Evolutionary conservation across 768 basidiomycete genomes (phyloP).

Genomic region (Phaffia tasmanica): DNA sequence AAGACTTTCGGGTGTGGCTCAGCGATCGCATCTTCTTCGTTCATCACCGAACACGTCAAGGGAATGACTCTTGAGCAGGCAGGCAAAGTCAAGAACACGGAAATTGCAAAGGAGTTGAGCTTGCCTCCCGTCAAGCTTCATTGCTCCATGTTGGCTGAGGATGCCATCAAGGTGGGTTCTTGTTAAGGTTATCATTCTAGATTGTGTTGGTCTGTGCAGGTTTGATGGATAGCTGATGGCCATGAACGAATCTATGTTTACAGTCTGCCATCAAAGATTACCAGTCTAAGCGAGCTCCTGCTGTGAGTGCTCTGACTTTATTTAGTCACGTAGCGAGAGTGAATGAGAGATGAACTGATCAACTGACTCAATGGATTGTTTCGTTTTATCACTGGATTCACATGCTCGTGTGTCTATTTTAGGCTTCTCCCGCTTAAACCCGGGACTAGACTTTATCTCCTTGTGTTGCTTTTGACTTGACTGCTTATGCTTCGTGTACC

Average conservation of each 20-base stretch:
- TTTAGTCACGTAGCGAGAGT: no score
- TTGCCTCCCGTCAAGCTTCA: slow-evolving; percentile 78
- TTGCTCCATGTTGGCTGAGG: slow-evolving; percentile 78
- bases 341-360: no score
- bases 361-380: no score
- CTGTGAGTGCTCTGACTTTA: neutral
- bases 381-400: no score
- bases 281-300: slow-evolving; percentile 56
- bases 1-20: slow-evolving; percentile 56
- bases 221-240: no score
- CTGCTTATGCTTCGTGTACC: no score
- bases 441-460: no score
- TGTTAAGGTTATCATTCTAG: no score
- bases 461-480: no score
- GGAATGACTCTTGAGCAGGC: slow-evolving; percentile 89
- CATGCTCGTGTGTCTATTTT: no score
- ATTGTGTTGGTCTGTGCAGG: no score
- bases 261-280: slow-evolving; percentile 93
- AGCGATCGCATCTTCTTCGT: slow-evolving; percentile 84
- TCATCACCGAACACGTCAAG: slow-evolving; percentile 97
- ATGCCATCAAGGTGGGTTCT: slow-evolving; percentile 59
- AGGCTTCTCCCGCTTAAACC: no score
- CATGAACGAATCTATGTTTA: neutral
- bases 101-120: slow-evolving; percentile 93
- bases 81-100: slow-evolving; percentile 94